These are phyloP conservation scores for Medicago lupulina DNA, from an alignment of 306 rosid species.

Conservation along the genomic window DNA sequence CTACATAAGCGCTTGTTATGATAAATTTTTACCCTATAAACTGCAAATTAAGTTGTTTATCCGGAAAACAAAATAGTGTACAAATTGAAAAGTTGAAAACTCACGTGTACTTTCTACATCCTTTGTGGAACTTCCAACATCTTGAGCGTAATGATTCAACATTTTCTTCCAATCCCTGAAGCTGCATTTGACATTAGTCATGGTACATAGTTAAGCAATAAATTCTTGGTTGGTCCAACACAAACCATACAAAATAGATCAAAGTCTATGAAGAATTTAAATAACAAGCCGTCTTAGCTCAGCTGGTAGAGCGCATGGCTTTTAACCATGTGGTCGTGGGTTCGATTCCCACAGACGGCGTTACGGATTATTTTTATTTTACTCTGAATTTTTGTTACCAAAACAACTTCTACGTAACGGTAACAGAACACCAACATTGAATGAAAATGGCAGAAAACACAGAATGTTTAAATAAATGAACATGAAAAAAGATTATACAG, in stretches of 20 bases:
- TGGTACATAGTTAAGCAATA: slow-evolving; percentile 21
- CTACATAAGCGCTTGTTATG: too few relatives aligned
- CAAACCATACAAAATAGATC: too few relatives aligned
- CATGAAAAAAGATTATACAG: not conserved
- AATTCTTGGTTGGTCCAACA: too few relatives aligned
- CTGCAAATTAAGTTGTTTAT: too few relatives aligned
- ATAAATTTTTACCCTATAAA: too few relatives aligned
- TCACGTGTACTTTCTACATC: slow-evolving; percentile 94
- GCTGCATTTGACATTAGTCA: slow-evolving; percentile 55
- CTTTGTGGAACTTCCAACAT: slow-evolving; percentile 88
- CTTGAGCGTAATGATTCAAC: slow-evolving; percentile 79
- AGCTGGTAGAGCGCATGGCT: slow-evolving; percentile 22
- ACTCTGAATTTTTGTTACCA: not conserved
- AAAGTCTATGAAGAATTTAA: too few relatives aligned
- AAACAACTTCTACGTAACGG: too few relatives aligned
- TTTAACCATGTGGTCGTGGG: slow-evolving; percentile 21
- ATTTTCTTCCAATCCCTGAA: slow-evolving; percentile 86
- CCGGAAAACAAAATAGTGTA: not conserved
- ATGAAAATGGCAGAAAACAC: too few relatives aligned
- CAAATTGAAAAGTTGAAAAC: slow-evolving; percentile 40
- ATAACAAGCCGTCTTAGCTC: not conserved
- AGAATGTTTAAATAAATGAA: not conserved
- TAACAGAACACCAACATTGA: not conserved
- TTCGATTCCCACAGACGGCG: slow-evolving; percentile 24
- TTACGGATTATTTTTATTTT: not conserved